phyloP scores from a whole-genome alignment of 2,329 filamentous ascomycete species.

The Arthroderma sp. region DNA sequence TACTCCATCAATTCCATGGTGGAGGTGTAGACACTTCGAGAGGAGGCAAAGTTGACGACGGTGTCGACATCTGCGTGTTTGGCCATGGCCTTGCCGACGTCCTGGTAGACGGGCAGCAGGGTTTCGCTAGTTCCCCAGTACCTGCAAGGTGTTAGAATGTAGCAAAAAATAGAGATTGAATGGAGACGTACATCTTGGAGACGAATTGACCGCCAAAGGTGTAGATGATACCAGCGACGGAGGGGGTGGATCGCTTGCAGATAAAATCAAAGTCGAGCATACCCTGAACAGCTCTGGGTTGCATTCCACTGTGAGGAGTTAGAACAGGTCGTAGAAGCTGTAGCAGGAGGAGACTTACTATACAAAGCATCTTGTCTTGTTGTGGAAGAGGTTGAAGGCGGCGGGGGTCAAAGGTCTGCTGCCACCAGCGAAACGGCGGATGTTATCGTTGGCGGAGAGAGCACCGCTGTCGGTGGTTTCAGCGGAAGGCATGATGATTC shows the following conservation, averaged over 20 bases:
- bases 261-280: constrained; percentile 99
- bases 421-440: constrained; percentile 85
- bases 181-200: constrained; percentile 71
- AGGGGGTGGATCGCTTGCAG: constrained; percentile 95
- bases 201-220: constrained; percentile 99
- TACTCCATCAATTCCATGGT: constrained; percentile 97
- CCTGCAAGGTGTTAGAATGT: constrained; percentile 22
- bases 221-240: constrained; percentile 98
- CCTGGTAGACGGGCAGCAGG: constrained; percentile 94
- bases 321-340: not conserved
- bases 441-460: constrained; percentile 90
- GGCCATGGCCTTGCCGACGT: constrained; percentile 76
- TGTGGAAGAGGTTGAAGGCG: constrained; percentile 87
- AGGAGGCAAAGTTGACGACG: constrained; percentile 98
- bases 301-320: constrained; percentile 54
- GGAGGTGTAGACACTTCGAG: constrained; percentile 94
- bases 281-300: constrained; percentile 81
- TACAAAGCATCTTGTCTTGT: constrained; percentile 99
- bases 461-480: constrained; percentile 39
- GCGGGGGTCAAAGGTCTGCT: constrained; percentile 85
- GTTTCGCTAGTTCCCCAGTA: constrained; percentile 99
- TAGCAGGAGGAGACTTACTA: constrained; percentile 45
- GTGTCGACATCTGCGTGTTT: constrained; percentile 97
- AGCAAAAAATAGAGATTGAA: not conserved
- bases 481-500: constrained; percentile 40